Conservation (phyloP, 495 filamentous ascomycete species). For the Neurospora sp. region DNA sequence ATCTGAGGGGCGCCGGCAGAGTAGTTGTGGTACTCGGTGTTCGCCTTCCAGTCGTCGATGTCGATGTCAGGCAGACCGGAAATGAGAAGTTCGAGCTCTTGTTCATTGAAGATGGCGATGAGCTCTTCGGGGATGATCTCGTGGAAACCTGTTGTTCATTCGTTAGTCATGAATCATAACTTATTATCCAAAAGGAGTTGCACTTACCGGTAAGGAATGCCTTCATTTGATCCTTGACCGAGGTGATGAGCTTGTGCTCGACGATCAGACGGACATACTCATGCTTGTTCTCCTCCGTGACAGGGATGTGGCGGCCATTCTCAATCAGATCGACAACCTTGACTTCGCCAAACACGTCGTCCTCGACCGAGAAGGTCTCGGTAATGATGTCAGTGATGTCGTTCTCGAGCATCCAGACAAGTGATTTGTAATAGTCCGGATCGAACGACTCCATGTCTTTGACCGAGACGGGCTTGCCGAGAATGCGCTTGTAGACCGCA, state of each 20-base stretch:
- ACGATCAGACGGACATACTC: slow-evolving; percentile 90
- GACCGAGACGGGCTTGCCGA: slow-evolving; percentile 87
- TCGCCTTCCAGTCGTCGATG: slow-evolving; percentile 97
- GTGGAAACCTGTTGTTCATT: slow-evolving; percentile 62
- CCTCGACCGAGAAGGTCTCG: slow-evolving; percentile 92
- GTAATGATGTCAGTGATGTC: slow-evolving; percentile 98
- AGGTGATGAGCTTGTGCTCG: slow-evolving; percentile 84
- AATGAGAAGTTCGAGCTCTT: slow-evolving; percentile 93
- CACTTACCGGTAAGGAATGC: slow-evolving; percentile 80
- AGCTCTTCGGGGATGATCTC: slow-evolving; percentile 94
- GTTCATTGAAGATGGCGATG: slow-evolving; percentile 96
- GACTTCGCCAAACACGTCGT: slow-evolving; percentile 82
- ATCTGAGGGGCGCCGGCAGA: slow-evolving; percentile 89
- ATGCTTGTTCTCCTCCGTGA: slow-evolving; percentile 97
- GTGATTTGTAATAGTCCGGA: slow-evolving; percentile 97
- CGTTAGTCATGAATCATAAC: slow-evolving; percentile 11
- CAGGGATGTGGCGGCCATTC: slow-evolving; percentile 81
- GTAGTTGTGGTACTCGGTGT: slow-evolving; percentile 98
- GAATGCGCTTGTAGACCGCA: slow-evolving; percentile 94
- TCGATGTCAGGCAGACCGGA: slow-evolving; percentile 96
- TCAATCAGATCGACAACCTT: slow-evolving; percentile 78
- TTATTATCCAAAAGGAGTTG: background rate
- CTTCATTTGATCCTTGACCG: slow-evolving; percentile 89
- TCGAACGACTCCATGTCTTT: slow-evolving; percentile 99
- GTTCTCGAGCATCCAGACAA: slow-evolving; percentile 97